Conservation (phyloP, 2,329 filamentous ascomycete species). For the Paracamarosporium sp. region DNA sequence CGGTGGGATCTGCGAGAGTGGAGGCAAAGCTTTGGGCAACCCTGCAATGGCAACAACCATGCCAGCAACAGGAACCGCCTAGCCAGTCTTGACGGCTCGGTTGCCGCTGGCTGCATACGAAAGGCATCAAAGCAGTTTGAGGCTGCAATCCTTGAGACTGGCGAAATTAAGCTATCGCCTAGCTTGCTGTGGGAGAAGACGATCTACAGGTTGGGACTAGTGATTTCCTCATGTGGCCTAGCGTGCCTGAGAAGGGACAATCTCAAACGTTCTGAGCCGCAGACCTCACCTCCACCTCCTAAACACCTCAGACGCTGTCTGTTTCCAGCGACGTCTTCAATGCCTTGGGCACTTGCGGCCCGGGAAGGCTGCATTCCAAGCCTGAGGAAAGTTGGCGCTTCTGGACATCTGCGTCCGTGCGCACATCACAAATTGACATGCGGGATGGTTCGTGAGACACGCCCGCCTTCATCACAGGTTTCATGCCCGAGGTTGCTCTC, state of each 20-base stretch:
- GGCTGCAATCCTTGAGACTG: constrained; percentile 25
- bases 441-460: constrained; percentile 44
- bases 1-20: neutral
- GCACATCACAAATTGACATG: constrained; percentile 30
- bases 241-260: constrained; percentile 13
- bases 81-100: constrained; percentile 31
- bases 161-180: constrained; percentile 26
- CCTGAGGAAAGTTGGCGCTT: constrained; percentile 37
- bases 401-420: constrained; percentile 35
- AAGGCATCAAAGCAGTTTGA: constrained; percentile 45
- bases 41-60: neutral
- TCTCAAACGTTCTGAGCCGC: constrained; percentile 31
- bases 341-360: constrained; percentile 36
- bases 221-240: constrained; percentile 24
- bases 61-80: constrained; percentile 22
- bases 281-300: constrained; percentile 29
- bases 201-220: neutral
- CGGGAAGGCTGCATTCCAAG: constrained; percentile 31
- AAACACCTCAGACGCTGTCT: constrained; percentile 39
- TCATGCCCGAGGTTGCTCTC: constrained; percentile 44
- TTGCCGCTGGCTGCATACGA: constrained; percentile 29
- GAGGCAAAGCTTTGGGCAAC: constrained; percentile 4
- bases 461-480: constrained; percentile 48
- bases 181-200: constrained; percentile 9
- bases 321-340: constrained; percentile 43